Base-by-base conservation (phyloP, 805 yeast species). In the Candida nitratophila region DNA sequence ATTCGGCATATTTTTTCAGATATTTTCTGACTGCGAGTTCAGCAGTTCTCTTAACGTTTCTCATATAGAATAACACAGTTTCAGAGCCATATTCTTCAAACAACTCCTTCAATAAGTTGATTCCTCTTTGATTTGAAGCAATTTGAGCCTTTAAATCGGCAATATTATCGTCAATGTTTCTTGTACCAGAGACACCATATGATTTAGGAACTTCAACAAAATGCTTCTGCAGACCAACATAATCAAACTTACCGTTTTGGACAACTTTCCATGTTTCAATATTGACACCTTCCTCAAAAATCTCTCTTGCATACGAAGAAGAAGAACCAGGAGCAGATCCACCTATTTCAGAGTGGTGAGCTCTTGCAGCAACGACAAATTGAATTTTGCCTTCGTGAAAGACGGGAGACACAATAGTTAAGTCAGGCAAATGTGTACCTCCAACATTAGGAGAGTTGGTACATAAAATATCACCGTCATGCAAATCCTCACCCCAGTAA, bases 261-360 rank as follows among this genome's bases (percentile, higher is more conserved):
- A 89, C 91, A n/a, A 91, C 69, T 47, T 84, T 70, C 59, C 83
- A 90, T 1, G 93, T 81, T 54, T 77, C 74, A 32, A 91, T 88
- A 2, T 86, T 78, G 2, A 96, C 96, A 38, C 97, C 97, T 64
- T 90, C 97, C 57, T 90, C 90, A 70, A 79, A 83, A 35, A 91
- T 65, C 46, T 81, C 80, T 54, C 81, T 86, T 2, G 96, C 86
- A 57, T 84, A 80, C 9, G 96, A 96, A 14, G 97, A 96, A 88
- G 91, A 87, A 0, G 95, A 84, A 1, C 97, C 97, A 0, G 96
- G 96, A 29, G 87, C 65, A 45, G 83, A 77, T 12, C 96, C 95
- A 16, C 97, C 97, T 56, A 91, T 90, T 63, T 90, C 98, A 5
- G 96, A 90, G 65, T 91, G 97, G 64, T 90, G 98, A 2, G 96